phyloP scores from a whole-genome alignment of 1,139 yeast species.

The Meyerozyma athensensis region DNA sequence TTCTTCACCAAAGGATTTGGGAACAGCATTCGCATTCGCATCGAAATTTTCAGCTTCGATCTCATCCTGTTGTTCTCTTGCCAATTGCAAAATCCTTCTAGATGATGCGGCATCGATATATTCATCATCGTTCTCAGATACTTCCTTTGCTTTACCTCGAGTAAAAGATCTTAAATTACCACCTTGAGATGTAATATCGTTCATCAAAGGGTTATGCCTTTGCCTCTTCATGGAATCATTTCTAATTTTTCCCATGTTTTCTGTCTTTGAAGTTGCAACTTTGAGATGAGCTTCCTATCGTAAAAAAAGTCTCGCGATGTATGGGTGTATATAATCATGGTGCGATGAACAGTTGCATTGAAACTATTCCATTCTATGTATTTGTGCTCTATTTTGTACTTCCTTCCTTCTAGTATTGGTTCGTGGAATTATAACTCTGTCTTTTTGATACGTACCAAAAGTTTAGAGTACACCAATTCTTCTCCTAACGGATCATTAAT shows the following conservation, averaged over 20 bases:
- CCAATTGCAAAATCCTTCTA: conserved; percentile 80
- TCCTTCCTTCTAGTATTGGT: too few species aligned
- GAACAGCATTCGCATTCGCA: conserved; percentile 15
- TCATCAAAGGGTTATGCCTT: conserved; percentile 74
- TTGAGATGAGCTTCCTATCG: conserved; percentile 1
- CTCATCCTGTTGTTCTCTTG: conserved; percentile 90
- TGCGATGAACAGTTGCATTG: not conserved
- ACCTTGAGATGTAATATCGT: conserved; percentile 66
- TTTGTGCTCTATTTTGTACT: too few species aligned
- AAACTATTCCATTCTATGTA: too few species aligned
- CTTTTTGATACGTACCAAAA: conserved; percentile 53
- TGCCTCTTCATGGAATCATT: conserved; percentile 45
- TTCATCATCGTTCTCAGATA: conserved; percentile 48
- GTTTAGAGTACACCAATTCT: conserved; percentile 70
- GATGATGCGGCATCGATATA: conserved; percentile 80
- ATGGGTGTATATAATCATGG: not conserved
- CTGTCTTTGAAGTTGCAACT: not conserved
- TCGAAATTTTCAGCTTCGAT: conserved; percentile 57
- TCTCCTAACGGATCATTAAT: conserved; percentile 76
- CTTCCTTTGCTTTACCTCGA: conserved; percentile 18
- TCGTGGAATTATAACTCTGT: not conserved
- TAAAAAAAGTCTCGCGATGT: not conserved
- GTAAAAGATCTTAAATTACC: conserved; percentile 58
- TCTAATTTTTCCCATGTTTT: conserved; percentile 59
- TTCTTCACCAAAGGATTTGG: conserved; percentile 16